Percentiles rank a stretch among this genome's conserved stretches.
These are phyloP conservation scores for Plectosphaerella cucumerina DNA, from an alignment of 2,329 filamentous ascomycete species.

Conservation along the genomic window DNA sequence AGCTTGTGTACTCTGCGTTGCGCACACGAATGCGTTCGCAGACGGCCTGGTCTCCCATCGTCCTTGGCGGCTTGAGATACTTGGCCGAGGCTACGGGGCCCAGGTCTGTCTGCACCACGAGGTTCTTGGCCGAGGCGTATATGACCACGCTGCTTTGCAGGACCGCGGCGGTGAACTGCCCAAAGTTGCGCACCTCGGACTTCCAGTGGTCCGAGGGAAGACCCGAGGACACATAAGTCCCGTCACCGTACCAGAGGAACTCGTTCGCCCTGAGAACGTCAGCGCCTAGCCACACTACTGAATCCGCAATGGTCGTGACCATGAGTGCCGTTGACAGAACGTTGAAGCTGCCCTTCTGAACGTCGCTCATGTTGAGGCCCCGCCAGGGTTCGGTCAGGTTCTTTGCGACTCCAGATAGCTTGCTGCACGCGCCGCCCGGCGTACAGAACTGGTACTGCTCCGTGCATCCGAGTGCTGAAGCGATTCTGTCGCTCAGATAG, in stretches of 20 bases:
- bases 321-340: not conserved
- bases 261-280: not conserved
- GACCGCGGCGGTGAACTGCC: not conserved
- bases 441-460: constrained; percentile 4
- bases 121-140: not conserved
- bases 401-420: not conserved
- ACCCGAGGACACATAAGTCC: not conserved
- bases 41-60: not conserved
- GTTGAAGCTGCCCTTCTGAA: not conserved
- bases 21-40: not conserved
- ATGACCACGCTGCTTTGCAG: not conserved
- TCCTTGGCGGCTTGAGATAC: not conserved
- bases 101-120: not conserved
- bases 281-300: not conserved
- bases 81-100: not conserved
- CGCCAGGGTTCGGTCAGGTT: not conserved
- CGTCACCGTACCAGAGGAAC: not conserved
- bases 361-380: not conserved
- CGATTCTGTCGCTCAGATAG: not conserved
- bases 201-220: not conserved
- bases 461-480: not conserved
- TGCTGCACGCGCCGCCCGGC: not conserved
- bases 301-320: not conserved
- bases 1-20: not conserved
- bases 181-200: not conserved